Evolutionary conservation across 2,329 filamentous ascomycete species (phyloP).

Genomic region (Monosporascus sp.): DNA sequence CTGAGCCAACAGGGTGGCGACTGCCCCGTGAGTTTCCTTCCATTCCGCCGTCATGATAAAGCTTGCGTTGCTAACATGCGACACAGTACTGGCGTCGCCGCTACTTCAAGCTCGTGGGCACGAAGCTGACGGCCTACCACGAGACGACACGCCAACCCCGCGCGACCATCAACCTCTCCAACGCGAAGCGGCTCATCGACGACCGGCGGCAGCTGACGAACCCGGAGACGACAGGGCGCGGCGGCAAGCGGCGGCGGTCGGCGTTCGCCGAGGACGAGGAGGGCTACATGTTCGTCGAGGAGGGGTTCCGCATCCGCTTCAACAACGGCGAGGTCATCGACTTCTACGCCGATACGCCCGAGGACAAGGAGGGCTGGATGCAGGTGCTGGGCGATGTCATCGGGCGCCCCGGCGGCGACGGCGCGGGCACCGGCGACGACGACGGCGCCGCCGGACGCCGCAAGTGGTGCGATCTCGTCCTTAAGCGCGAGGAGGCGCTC

Average conservation of each 20-base stretch:
- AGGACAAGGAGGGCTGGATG: conserved; percentile 94
- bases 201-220: conserved; percentile 80
- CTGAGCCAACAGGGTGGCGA: conserved; percentile 96
- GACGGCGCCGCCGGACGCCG: conserved; percentile 41
- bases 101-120: conserved; percentile 90
- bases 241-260: conserved; percentile 79
- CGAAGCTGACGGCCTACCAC: conserved; percentile 91
- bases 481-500: conserved; percentile 58
- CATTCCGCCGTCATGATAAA: neutral
- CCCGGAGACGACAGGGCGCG: conserved; percentile 72
- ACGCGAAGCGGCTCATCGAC: conserved; percentile 89
- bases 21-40: conserved; percentile 70
- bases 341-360: conserved; percentile 88
- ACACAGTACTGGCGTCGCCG: conserved; percentile 90
- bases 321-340: conserved; percentile 98
- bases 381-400: conserved; percentile 71
- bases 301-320: conserved; percentile 97
- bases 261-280: conserved; percentile 98
- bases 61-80: conserved; percentile 32
- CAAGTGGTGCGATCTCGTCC: conserved; percentile 64
- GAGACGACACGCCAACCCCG: conserved; percentile 92
- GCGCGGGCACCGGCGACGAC: conserved; percentile 26
- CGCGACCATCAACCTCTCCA: conserved; percentile 92
- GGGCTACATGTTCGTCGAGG: conserved; percentile 99
- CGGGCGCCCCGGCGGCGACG: conserved; percentile 42